Evolutionary conservation across 345 rosid species (phyloP), one percentile per base, ranked within the genome.

Genomic region (Iberis pinnata): DNA sequence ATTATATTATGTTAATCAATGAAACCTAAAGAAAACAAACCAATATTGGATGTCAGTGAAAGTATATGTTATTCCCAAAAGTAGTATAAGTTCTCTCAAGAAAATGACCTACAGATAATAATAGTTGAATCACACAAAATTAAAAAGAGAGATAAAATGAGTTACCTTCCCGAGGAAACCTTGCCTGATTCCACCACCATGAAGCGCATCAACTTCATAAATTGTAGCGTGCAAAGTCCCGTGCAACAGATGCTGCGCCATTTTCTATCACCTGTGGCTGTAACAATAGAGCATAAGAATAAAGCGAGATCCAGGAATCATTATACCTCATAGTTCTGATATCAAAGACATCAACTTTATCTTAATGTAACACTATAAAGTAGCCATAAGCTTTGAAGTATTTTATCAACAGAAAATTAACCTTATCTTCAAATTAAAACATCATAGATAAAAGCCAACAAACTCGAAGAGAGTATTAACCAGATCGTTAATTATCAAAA

Each of bases 141-240:
- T n/a, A n/a, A 27, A 6, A 22, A 16, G 20, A 0, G n/a, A n/a
- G n/a, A n/a, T n/a, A n/a, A 10, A 18, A 0, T 0, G 35, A 49
- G 42, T 35, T 22, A 92, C 98, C 97, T 83, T 77, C 3, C 76
- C 78, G 15, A 92, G 76, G 75, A 92, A 78, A 64, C 78, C 79
- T 26, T 53, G 16, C 12, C 79, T 83, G 36, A 78, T 56, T 11
- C 67, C 72, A 2, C 75, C 78, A 16, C 52, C 36, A 11, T 75
- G 75, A 42, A 92, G 82, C 6, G 58, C 61, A 64, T 92, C 90
- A 51, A 80, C 88, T 61, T 92, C 97, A 61, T 78, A 92, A 82
- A 92, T 68, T 46, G 98, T 88, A 38, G 65, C 95, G 50, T 92
- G 97, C 45, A 92, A 75, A 49, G 89, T 88, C 9, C 98, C 97